phyloP scores from a whole-genome alignment of 306 rosid genomes.

The Ceratonia siliqua region DNA sequence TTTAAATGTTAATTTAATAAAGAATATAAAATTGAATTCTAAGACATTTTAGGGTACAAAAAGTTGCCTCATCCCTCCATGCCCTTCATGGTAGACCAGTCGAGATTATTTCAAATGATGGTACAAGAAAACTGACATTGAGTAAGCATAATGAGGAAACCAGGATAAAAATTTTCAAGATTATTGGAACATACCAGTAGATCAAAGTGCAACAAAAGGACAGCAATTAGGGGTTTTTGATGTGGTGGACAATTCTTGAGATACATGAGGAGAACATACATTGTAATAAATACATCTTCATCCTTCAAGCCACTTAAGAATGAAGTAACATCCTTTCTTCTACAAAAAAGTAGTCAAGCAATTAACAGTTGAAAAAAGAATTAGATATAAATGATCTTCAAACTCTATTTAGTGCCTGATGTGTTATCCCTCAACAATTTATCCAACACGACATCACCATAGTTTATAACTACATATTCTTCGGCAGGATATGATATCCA shows the following conservation, averaged over 20 bases:
- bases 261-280: slow-evolving; percentile 42
- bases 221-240: slow-evolving; percentile 49
- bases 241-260: slow-evolving; percentile 47
- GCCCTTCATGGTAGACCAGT: neutral
- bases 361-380: neutral
- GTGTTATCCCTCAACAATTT: neutral
- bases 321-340: slow-evolving; percentile 46
- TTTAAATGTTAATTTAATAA: neutral
- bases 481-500: neutral
- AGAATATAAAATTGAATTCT: neutral
- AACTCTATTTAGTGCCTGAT: neutral
- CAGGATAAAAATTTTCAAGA: neutral
- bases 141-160: neutral
- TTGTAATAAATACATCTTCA: slow-evolving; percentile 39
- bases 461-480: neutral
- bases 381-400: neutral
- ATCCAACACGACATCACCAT: neutral
- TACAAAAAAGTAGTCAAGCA: slow-evolving; percentile 21
- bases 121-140: neutral
- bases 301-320: slow-evolving; percentile 45
- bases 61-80: neutral
- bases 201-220: slow-evolving; percentile 51
- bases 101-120: neutral
- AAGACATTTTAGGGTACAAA: neutral
- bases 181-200: slow-evolving; percentile 44